Evolutionary conservation across 192 early-diverging fungal species (phyloP).

Genomic region (Dimargaris verticillata): DNA sequence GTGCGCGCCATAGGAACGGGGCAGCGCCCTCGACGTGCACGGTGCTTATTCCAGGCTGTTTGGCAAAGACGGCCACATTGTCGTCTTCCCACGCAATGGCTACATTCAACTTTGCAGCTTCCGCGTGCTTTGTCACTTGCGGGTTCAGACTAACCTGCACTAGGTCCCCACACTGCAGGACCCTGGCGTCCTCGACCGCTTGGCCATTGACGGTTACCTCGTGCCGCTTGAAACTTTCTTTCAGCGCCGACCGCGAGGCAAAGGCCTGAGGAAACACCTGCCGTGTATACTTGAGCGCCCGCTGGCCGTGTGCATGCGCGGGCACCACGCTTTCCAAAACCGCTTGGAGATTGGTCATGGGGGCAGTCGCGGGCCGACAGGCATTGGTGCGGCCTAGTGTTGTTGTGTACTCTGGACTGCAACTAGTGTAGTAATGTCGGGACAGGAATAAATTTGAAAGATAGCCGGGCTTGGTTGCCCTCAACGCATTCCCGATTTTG

Average conservation of each 20-base stretch:
- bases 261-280: background rate
- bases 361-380: no score
- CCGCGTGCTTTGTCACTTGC: background rate
- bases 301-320: no score
- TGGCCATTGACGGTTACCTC: conserved; percentile 8
- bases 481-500: no score
- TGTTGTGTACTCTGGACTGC: no score
- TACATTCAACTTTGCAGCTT: background rate
- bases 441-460: no score
- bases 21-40: no score
- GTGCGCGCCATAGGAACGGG: no score
- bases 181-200: background rate
- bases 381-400: no score
- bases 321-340: no score
- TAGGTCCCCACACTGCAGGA: background rate
- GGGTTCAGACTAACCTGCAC: background rate
- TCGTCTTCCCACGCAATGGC: background rate
- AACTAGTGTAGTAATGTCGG: no score
- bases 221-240: conserved; percentile 1
- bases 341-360: no score
- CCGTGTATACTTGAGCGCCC: background rate
- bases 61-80: background rate
- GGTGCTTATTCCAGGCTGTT: background rate
- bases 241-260: background rate
- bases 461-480: no score